phyloP scores from a whole-genome alignment of 768 basidiomycete genomes.

The Suillus subluteus region DNA sequence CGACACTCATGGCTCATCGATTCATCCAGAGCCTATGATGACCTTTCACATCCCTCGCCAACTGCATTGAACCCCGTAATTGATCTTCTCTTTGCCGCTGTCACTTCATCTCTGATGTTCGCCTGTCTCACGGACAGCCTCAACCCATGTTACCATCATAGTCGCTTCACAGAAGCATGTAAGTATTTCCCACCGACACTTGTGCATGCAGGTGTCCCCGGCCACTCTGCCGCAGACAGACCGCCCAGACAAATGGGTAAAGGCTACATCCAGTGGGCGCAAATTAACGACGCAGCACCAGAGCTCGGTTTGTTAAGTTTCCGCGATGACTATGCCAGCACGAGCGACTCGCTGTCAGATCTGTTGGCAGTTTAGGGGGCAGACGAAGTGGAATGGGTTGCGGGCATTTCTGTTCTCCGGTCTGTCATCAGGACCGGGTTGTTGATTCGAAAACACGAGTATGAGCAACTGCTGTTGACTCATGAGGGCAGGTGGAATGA shows the following conservation, averaged over 20 bases:
- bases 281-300: slow-evolving; percentile 63
- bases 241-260: slow-evolving; percentile 63
- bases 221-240: slow-evolving; percentile 52
- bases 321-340: slow-evolving; percentile 45
- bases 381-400: slow-evolving; percentile 71
- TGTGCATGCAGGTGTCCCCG: slow-evolving; percentile 56
- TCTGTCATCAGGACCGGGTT: slow-evolving; percentile 59
- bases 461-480: slow-evolving; percentile 54
- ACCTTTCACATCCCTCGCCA: slow-evolving; percentile 49
- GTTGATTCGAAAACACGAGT: slow-evolving; percentile 52
- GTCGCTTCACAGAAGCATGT: slow-evolving; percentile 54
- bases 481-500: slow-evolving; percentile 72
- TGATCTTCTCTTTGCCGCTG: slow-evolving; percentile 57
- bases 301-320: slow-evolving; percentile 56
- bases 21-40: slow-evolving; percentile 51
- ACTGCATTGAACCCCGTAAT: slow-evolving; percentile 54
- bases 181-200: slow-evolving; percentile 49
- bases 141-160: slow-evolving; percentile 41
- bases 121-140: slow-evolving; percentile 35
- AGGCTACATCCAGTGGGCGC: slow-evolving; percentile 67
- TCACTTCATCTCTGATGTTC: slow-evolving; percentile 25
- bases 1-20: slow-evolving; percentile 56
- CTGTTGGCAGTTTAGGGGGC: slow-evolving; percentile 68
- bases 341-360: slow-evolving; percentile 51
- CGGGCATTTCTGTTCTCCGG: slow-evolving; percentile 59